Percentiles rank a stretch among this genome's conserved stretches.
phyloP scores from a whole-genome alignment of 345 rosid species.

The Mercurialis annua region DNA sequence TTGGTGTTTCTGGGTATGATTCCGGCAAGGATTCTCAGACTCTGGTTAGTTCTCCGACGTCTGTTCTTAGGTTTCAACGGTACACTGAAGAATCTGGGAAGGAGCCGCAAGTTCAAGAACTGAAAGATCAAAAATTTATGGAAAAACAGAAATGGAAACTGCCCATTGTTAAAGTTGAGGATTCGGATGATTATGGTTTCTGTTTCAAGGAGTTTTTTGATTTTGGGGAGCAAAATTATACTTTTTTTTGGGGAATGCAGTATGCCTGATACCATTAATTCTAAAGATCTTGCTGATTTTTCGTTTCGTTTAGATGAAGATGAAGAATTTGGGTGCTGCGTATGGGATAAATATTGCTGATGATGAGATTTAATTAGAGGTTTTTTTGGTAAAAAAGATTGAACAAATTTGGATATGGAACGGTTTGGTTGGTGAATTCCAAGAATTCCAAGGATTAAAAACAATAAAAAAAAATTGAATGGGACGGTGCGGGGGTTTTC shows the following conservation, averaged over 20 bases:
- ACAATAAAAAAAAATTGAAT: too few species aligned
- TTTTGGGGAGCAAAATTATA: slow-evolving; percentile 33
- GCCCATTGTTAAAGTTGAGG: background rate
- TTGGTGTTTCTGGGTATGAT: slow-evolving; percentile 38
- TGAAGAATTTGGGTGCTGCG: slow-evolving; percentile 50
- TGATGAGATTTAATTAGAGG: background rate
- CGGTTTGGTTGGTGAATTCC: slow-evolving; percentile 29
- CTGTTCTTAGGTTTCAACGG: slow-evolving; percentile 65
- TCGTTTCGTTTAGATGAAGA: slow-evolving; percentile 39
- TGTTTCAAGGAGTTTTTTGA: slow-evolving; percentile 26
- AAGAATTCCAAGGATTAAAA: too few species aligned
- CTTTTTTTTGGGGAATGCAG: slow-evolving; percentile 49
- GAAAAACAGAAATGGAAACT: slow-evolving; percentile 8
- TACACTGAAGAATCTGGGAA: slow-evolving; percentile 39
- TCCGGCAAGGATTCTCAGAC: slow-evolving; percentile 49
- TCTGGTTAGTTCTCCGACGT: slow-evolving; percentile 68
- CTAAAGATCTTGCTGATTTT: slow-evolving; percentile 24
- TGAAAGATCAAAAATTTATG: slow-evolving; percentile 2
- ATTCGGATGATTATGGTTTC: slow-evolving; percentile 29
- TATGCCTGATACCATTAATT: slow-evolving; percentile 23
- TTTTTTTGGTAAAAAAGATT: too few species aligned
- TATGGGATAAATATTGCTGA: slow-evolving; percentile 59
- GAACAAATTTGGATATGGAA: background rate
- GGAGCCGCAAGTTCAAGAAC: slow-evolving; percentile 10
- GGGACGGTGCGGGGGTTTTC: too few species aligned